A percentile compares a stretch with the other conserved stretches of the same genome.
phyloP scores from a whole-genome alignment of 768 basidiomycete genomes.

The Phanerochaete sordida region DNA sequence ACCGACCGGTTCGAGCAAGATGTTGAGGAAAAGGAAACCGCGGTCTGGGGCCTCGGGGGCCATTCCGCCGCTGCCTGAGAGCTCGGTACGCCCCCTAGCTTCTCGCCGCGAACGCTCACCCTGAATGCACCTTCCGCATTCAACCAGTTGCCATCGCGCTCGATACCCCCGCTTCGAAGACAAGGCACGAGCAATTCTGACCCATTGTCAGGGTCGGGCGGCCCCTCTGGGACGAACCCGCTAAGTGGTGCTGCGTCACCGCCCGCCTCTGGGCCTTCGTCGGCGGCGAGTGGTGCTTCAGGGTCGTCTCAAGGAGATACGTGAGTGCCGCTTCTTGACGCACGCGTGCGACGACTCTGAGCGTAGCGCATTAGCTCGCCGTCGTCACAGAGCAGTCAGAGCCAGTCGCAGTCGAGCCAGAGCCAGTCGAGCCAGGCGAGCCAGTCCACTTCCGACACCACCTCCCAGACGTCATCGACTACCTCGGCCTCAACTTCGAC shows the following conservation, averaged over 20 bases:
- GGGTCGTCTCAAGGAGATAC: neutral
- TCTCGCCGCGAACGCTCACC: neutral
- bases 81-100: neutral
- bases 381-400: neutral
- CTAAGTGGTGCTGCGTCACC: neutral
- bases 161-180: neutral
- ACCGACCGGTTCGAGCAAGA: neutral
- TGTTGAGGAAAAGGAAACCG: neutral
- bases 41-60: neutral
- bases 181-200: neutral
- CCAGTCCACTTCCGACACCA: neutral
- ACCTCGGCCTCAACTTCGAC: neutral
- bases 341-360: neutral
- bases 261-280: neutral
- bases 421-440: neutral
- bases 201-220: neutral
- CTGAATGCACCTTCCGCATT: neutral
- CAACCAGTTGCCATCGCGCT: neutral
- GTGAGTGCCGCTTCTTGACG: neutral
- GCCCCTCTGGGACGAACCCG: neutral
- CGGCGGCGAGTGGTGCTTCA: neutral
- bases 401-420: neutral
- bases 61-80: neutral
- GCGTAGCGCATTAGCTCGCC: neutral
- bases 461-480: neutral